Evolutionary conservation across 352 stramenopile species (phyloP), one percentile per base, ranked within the genome.

Genomic region (Pythium phragmitis): DNA sequence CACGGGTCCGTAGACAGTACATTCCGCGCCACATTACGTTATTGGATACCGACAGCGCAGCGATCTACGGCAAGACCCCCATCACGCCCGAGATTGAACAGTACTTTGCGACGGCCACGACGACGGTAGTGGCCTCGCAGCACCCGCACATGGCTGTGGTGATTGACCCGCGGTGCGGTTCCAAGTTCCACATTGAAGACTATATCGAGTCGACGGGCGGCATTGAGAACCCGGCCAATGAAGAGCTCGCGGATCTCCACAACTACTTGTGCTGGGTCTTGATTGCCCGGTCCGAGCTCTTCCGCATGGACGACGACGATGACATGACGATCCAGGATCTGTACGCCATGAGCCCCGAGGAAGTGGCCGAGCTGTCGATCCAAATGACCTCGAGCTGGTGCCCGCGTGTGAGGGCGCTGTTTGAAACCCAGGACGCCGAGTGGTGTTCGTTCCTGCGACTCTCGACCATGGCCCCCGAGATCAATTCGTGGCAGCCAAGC

Each of bases 231-330:
- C 47, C 33, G 17, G 57, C 54, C 13, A 68, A 67, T 47, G 43
- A 46, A n/a, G 61, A 73, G 7, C 60, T 75, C 17, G 47, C 60
- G 0, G 73, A 80, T 33, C 28, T 83, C 7, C 69, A 81, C 26
- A 74, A 83, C 53, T 87, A 88, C 65, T 73, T 88, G 37, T 87
- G 72, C 59, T 90, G 81, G 81, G 79, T 87, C 17, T 69, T 90
- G 13, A 70, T 83, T 19, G 75, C 77, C 7, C 74, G 79, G 1
- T 68, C 81, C 0, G 50, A 82, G 19, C 51, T 75, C 23, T 86
- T 88, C 54, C 69, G 86, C 43, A 57, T 70, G 1, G 45, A 65
- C 19, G 65, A 75, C 39, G 49, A 73, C 34, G 54, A 39, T 39
- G 34, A 39, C 7, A 39, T 63, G 46, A 63, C 53, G 2, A 65